These are phyloP conservation scores for Fonsecaea monophora DNA, from an alignment of 2,329 filamentous ascomycete species.

Conservation along the genomic window DNA sequence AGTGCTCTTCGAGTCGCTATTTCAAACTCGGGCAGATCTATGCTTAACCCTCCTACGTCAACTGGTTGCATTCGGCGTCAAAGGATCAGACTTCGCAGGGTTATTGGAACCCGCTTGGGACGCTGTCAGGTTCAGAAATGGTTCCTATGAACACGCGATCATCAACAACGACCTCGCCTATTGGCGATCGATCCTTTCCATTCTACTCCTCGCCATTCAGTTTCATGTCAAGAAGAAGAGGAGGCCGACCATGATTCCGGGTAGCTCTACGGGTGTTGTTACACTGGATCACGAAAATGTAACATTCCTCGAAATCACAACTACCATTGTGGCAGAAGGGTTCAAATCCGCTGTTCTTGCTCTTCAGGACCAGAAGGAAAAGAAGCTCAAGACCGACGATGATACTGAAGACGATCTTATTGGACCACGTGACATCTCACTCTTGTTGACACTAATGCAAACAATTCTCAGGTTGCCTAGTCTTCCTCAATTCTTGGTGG, in stretches of 20 bases:
- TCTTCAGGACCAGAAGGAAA: constrained; percentile 74
- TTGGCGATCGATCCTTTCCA: constrained; percentile 81
- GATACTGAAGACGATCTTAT: constrained; percentile 52
- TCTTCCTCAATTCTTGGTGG: constrained; percentile 72
- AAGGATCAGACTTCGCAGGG: constrained; percentile 58
- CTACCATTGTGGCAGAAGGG: constrained; percentile 77
- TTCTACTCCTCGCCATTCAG: constrained; percentile 81
- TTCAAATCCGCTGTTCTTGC: constrained; percentile 81
- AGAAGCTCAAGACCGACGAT: constrained; percentile 9
- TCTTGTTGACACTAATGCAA: constrained; percentile 87
- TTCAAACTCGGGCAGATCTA: constrained; percentile 77
- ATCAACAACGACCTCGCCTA: constrained; percentile 68
- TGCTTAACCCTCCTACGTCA: constrained; percentile 82
- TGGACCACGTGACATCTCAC: constrained; percentile 79
- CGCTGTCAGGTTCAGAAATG: constrained; percentile 60
- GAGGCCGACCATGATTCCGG: constrained; percentile 44
- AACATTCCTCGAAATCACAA: constrained; percentile 69
- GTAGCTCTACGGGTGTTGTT: constrained; percentile 23
- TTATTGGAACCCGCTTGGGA: constrained; percentile 68
- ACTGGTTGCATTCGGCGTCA: constrained; percentile 66
- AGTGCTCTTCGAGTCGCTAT: constrained; percentile 79
- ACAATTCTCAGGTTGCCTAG: constrained; percentile 80
- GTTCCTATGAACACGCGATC: constrained; percentile 66
- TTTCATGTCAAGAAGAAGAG: constrained; percentile 50
- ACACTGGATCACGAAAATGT: constrained; percentile 43